Conservation (phyloP, 805 yeast genomes). For the Ascoidea rubescens region DNA sequence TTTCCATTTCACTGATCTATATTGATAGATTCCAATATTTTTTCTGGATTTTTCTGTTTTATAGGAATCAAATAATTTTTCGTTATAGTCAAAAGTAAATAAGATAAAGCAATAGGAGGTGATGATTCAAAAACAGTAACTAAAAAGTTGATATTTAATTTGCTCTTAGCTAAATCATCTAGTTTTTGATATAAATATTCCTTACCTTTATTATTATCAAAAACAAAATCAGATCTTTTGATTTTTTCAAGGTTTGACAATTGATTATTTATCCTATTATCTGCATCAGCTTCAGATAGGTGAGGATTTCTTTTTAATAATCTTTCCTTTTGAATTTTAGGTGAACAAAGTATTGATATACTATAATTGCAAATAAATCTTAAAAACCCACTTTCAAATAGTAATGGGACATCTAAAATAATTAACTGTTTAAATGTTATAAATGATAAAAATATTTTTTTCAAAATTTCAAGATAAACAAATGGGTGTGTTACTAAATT, state of each 20-base stretch:
- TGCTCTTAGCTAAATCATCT: slow-evolving; percentile 14
- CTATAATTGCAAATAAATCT: slow-evolving; percentile 55
- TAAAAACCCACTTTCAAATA: slow-evolving; percentile 71
- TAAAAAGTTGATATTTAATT: too few relatives aligned
- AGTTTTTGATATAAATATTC: slow-evolving; percentile 29
- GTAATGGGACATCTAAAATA: slow-evolving; percentile 76
- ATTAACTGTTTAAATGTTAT: slow-evolving; percentile 43
- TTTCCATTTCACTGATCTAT: too few relatives aligned
- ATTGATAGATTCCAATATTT: too few relatives aligned
- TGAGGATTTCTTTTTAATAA: slow-evolving; percentile 55
- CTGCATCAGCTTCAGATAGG: slow-evolving; percentile 50
- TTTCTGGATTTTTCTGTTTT: too few relatives aligned
- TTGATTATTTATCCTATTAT: slow-evolving; percentile 62
- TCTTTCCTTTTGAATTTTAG: slow-evolving; percentile 46
- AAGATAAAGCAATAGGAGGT: too few relatives aligned
- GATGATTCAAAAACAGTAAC: too few relatives aligned
- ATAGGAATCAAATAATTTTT: too few relatives aligned
- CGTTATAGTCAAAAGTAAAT: too few relatives aligned
- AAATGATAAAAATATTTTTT: slow-evolving; percentile 44
- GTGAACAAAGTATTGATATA: slow-evolving; percentile 45
- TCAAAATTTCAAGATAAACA: slow-evolving; percentile 47
- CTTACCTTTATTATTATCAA: slow-evolving; percentile 44
- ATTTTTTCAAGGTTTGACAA: slow-evolving; percentile 50
- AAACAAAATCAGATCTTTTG: slow-evolving; percentile 44
- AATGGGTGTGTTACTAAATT: slow-evolving; percentile 84